Percentiles rank a stretch among this genome's conserved stretches.
These are phyloP conservation scores for Sapria himalayana DNA, from an alignment of 345 rosid genomes.

Conservation along the genomic window DNA sequence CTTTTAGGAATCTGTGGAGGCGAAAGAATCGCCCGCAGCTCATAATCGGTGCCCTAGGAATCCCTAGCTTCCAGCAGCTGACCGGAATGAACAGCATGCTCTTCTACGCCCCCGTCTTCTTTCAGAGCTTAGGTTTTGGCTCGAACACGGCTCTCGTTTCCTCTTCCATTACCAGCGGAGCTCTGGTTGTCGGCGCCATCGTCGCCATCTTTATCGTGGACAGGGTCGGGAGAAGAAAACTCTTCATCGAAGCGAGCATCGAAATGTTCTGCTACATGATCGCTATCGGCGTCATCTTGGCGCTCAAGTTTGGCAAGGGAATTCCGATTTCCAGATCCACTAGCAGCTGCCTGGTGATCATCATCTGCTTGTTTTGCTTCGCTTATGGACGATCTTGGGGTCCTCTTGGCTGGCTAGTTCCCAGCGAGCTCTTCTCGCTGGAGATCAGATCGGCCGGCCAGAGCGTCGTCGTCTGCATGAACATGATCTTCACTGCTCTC, in stretches of 20 bases:
- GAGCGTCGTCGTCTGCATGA: constrained; percentile 64
- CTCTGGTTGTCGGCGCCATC: constrained; percentile 31
- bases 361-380: constrained; percentile 48
- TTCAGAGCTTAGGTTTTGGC: constrained; percentile 72
- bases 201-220: constrained; percentile 57
- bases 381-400: constrained; percentile 95
- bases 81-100: constrained; percentile 75
- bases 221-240: constrained; percentile 49
- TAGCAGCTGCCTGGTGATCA: constrained; percentile 29
- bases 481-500: constrained; percentile 64
- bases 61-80: constrained; percentile 68
- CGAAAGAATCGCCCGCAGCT: constrained; percentile 53
- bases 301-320: constrained; percentile 49
- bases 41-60: constrained; percentile 47
- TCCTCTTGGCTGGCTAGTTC: constrained; percentile 88
- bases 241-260: constrained; percentile 59
- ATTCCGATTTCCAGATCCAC: constrained; percentile 18
- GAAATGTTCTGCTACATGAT: constrained; percentile 71
- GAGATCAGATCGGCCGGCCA: constrained; percentile 92
- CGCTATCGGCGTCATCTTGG: constrained; percentile 34
- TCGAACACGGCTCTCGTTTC: constrained; percentile 43
- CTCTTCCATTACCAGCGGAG: constrained; percentile 33
- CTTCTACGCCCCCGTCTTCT: constrained; percentile 72
- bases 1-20: constrained; percentile 42
- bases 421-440: constrained; percentile 70